phyloP scores from a whole-genome alignment of 2,329 filamentous ascomycete genomes.

The Claviceps humidiphila region DNA sequence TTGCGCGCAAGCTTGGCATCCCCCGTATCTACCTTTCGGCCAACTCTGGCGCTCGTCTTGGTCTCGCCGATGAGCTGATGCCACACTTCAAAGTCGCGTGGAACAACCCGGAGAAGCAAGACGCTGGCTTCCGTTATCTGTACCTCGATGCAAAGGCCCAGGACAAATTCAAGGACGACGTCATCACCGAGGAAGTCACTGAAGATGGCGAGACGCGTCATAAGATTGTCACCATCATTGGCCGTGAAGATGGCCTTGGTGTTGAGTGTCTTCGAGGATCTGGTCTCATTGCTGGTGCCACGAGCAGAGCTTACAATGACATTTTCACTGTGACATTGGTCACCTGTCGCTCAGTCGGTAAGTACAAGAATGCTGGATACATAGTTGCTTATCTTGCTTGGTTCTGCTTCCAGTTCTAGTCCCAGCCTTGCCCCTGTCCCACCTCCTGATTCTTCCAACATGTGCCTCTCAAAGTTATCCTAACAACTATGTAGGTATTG shows the following conservation, averaged over 20 bases:
- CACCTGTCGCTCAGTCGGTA: slow-evolving; percentile 93
- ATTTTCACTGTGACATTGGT: slow-evolving; percentile 98
- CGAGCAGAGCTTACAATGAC: slow-evolving; percentile 92
- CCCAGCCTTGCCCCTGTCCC: neutral
- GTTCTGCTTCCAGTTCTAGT: neutral
- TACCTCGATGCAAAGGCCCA: slow-evolving; percentile 82
- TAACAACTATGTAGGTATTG: slow-evolving; percentile 49
- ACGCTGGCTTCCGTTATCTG: slow-evolving; percentile 90
- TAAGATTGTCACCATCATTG: slow-evolving; percentile 88
- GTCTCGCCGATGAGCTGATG: slow-evolving; percentile 92
- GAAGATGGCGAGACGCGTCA: slow-evolving; percentile 83
- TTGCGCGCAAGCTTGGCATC: slow-evolving; percentile 86
- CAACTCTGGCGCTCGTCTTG: slow-evolving; percentile 95
- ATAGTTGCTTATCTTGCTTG: neutral
- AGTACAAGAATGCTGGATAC: slow-evolving; percentile 16
- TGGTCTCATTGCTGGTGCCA: slow-evolving; percentile 95
- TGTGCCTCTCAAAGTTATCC: neutral
- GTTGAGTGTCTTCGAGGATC: slow-evolving; percentile 95
- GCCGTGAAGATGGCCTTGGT: slow-evolving; percentile 88
- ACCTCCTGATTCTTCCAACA: neutral
- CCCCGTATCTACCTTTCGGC: slow-evolving; percentile 96
- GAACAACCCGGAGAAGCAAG: slow-evolving; percentile 72
- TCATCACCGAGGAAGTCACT: slow-evolving; percentile 68
- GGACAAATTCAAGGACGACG: slow-evolving; percentile 65
- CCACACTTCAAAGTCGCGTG: slow-evolving; percentile 95